phyloP scores from a whole-genome alignment of 1,284 basidiomycete genomes.

The Phaffia rhodozyma region DNA sequence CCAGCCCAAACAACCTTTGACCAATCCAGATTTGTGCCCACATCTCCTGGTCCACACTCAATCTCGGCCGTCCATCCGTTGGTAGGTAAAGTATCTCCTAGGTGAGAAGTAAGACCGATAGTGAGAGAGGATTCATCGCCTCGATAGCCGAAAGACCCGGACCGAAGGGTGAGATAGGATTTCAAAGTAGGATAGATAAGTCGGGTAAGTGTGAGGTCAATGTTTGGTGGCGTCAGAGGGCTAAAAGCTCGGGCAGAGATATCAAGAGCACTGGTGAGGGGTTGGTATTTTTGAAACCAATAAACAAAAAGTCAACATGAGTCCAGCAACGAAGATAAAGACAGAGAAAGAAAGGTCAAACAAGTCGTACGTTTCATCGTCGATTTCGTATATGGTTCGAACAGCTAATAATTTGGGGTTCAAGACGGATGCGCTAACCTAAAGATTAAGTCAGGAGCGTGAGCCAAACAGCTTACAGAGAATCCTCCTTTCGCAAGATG shows the following conservation, averaged over 20 bases:
- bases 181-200: conserved; percentile 3
- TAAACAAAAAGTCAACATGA: too few species aligned
- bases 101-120: conserved; percentile 30
- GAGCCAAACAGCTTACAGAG: conserved; percentile 3
- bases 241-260: conserved; percentile 4
- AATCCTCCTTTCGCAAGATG: neutral
- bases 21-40: conserved; percentile 34
- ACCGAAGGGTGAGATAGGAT: conserved; percentile 26
- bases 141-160: conserved; percentile 33
- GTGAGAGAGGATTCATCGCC: conserved; percentile 29
- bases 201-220: conserved; percentile 4
- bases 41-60: conserved; percentile 27
- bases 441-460: conserved; percentile 8
- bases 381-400: conserved; percentile 8
- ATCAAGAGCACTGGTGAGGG: conserved; percentile 1
- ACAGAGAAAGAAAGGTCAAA: neutral
- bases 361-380: conserved; percentile 8
- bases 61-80: conserved; percentile 33
- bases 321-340: neutral
- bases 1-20: conserved; percentile 35
- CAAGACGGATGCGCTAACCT: conserved; percentile 10
- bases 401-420: conserved; percentile 13
- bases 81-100: conserved; percentile 19
- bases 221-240: conserved; percentile 1
- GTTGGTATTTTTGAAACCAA: too few species aligned